Conservation (phyloP, 75 land plant genomes). For the Larix kaempferi region DNA sequence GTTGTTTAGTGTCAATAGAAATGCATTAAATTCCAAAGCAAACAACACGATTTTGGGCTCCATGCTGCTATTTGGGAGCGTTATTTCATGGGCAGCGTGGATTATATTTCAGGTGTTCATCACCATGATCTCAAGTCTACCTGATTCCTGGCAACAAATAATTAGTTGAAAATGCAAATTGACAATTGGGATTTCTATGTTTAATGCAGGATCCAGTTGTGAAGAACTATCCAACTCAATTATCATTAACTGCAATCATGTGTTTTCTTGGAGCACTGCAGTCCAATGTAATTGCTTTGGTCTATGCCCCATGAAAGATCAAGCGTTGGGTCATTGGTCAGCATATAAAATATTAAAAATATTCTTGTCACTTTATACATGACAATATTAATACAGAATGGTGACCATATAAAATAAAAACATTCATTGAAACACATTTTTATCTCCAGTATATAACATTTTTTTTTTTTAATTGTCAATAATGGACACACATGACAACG, state of each 20-base stretch:
- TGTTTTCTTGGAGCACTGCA: not conserved
- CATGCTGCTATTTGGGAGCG: not conserved
- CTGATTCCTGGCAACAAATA: not conserved
- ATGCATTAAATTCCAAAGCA: too few relatives aligned
- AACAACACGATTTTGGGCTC: not conserved
- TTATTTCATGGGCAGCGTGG: not conserved
- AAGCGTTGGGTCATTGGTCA: not conserved
- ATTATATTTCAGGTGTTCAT: not conserved
- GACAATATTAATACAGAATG: too few relatives aligned
- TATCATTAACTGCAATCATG: slow-evolving; percentile 7
- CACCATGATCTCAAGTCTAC: not conserved
- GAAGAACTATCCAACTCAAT: slow-evolving; percentile 8
- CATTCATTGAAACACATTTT: too few relatives aligned
- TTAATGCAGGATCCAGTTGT: not conserved
- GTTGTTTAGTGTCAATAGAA: not conserved
- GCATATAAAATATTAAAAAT: not conserved
- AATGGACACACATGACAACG: too few relatives aligned
- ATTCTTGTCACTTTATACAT: slow-evolving; percentile 40
- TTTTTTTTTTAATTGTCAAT: too few relatives aligned
- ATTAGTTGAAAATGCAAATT: not conserved
- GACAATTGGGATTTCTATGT: too few relatives aligned
- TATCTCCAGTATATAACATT: too few relatives aligned
- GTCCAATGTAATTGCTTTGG: not conserved
- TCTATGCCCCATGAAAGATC: not conserved
- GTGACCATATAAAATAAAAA: too few relatives aligned